phyloP scores from a whole-genome alignment of 106 monocot genomes.

The Dioscorea alata region DNA sequence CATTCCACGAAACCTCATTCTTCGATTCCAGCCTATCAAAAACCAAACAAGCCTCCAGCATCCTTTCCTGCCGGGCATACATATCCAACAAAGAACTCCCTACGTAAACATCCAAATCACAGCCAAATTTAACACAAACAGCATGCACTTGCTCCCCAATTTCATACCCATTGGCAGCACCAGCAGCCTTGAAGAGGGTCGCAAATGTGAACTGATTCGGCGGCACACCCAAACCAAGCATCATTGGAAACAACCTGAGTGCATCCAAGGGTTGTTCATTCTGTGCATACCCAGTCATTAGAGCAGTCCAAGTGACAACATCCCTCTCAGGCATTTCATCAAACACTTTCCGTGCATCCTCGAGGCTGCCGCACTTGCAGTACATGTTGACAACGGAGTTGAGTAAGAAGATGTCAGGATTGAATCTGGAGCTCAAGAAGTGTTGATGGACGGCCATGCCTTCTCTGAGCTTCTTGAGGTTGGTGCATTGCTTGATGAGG shows the following conservation, averaged over 20 bases:
- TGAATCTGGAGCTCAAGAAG: slow-evolving; percentile 10
- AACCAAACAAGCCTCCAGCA: slow-evolving; percentile 19
- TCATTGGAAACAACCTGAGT: slow-evolving; percentile 13
- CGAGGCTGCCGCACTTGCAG: slow-evolving; percentile 27
- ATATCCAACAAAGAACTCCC: slow-evolving; percentile 34
- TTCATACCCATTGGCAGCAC: not conserved
- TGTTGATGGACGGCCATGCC: slow-evolving; percentile 8
- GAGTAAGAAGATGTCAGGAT: slow-evolving; percentile 5
- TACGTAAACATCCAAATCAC: slow-evolving; percentile 17
- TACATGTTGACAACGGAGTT: slow-evolving; percentile 23
- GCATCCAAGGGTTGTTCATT: slow-evolving; percentile 15
- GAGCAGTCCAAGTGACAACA: slow-evolving; percentile 18
- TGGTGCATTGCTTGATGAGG: slow-evolving; percentile 18
- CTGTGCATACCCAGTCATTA: slow-evolving; percentile 29
- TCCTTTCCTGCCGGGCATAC: slow-evolving; percentile 21
- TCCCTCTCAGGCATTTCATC: slow-evolving; percentile 27
- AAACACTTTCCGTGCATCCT: slow-evolving; percentile 19
- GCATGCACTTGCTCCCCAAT: slow-evolving; percentile 16
- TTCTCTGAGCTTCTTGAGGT: slow-evolving; percentile 8
- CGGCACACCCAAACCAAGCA: slow-evolving; percentile 9
- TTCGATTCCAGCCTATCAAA: slow-evolving; percentile 20
- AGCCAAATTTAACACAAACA: slow-evolving; percentile 15
- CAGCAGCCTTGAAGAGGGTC: slow-evolving; percentile 22
- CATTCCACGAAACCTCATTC: slow-evolving; percentile 38
- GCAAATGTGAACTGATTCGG: slow-evolving; percentile 29